Conservation (phyloP, 768 basidiomycete species). For the Mycena olivaceomarginata region DNA sequence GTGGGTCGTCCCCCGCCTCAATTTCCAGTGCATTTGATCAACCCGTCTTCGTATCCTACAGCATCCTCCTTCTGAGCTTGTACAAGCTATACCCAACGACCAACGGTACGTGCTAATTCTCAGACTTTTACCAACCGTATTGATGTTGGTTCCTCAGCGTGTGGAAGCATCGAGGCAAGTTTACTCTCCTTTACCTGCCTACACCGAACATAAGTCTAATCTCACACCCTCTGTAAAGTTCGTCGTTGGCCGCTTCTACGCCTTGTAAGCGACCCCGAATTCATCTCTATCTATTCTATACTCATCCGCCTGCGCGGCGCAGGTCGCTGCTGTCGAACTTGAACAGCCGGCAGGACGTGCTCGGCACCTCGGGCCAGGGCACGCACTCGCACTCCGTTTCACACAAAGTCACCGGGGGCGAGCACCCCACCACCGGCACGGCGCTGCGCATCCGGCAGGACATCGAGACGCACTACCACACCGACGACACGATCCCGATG, state of each 20-base stretch:
- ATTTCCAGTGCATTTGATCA: background rate
- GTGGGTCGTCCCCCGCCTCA: background rate
- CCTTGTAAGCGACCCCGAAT: background rate
- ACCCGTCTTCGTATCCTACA: background rate
- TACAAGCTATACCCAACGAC: background rate
- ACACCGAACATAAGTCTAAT: background rate
- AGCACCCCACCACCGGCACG: slow-evolving; percentile 4
- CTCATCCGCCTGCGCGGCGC: background rate
- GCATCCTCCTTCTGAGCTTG: background rate
- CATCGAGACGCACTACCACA: slow-evolving; percentile 33
- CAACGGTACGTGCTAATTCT: background rate
- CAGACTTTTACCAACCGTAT: background rate
- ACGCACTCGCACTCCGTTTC: no score
- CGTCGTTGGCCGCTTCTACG: background rate
- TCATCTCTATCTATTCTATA: no score
- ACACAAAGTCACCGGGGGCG: no score
- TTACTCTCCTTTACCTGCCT: background rate
- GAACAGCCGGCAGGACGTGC: slow-evolving; percentile 5
- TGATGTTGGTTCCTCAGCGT: background rate
- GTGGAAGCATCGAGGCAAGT: background rate
- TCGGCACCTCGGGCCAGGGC: slow-evolving; percentile 1
- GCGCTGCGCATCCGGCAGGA: slow-evolving; percentile 27
- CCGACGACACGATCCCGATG: slow-evolving; percentile 29
- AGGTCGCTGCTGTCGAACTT: slow-evolving; percentile 29
- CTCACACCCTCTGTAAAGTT: background rate